Evolutionary conservation across 2,329 filamentous ascomycete species (phyloP), one percentile per base, ranked within the genome.

Genomic region (Chaetomiaceae sp.): DNA sequence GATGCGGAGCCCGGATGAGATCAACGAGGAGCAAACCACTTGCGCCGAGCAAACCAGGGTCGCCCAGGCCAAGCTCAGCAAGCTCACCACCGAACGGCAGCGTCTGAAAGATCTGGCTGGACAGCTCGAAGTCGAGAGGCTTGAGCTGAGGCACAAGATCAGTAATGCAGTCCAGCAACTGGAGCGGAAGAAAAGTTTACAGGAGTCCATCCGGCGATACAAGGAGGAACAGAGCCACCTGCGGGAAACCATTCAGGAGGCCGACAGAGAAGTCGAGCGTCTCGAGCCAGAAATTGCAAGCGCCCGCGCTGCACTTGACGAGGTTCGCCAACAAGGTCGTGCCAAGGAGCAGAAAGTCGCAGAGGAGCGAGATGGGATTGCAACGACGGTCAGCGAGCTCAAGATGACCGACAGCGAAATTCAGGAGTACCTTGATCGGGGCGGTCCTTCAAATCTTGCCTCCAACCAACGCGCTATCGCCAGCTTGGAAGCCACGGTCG

Each of bases 351-450:
- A 86, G 62, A 80, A 82, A 53, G 74, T 91, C 38, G 83, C 86
- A 25, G 79, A 85, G 33, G 85, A 87, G 55, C 83, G 88, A 10
- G 85, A 87, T 52, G 81, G 76, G 18, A 76, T 97, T 13, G 81
- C 84, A 4, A 84, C 85, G 56, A 94, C 84, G 27, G 76, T 94
- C 49, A 85, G 86, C 64, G 86, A 92, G 66, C 80, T 99, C 48
- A 84, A 83, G 61, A 76, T 87, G 67, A 78, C 89, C 41, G 87
- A 89, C 58, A 75, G 78, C 48, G 87, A 92, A 46, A 95, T 99
- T 57, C 81, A 84, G 56, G 81, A 83, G 32, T 99, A 97, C 66
- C 73, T 88, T 36, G 81, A 89, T 50, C 79, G 84, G 34, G 89
- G 86, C 51, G 92, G 91, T 0, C 81, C 85, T 4, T 75, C 77